A percentile compares a stretch with the other conserved stretches of the same genome.
Conservation (phyloP, 305 asterid genomes). For the Solanum chacoense region DNA sequence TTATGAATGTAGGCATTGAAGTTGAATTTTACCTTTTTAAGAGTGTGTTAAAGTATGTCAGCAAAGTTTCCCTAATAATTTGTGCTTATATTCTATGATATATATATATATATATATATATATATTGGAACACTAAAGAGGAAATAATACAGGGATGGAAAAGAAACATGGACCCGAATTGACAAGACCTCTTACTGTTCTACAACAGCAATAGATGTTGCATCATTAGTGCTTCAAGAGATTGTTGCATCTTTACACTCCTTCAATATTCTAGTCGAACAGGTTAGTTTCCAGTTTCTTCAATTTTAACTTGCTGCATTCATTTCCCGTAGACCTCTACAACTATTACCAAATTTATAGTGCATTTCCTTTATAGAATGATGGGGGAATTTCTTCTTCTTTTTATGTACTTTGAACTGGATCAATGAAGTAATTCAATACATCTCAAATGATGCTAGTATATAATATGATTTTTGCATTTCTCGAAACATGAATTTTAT, state of each 20-base stretch:
- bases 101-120: background rate
- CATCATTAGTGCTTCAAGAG: slow-evolving; percentile 24
- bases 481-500: no score
- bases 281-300: slow-evolving; percentile 6
- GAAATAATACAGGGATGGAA: slow-evolving; percentile 36
- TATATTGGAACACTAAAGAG: background rate
- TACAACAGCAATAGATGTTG: slow-evolving; percentile 55
- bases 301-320: no score
- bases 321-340: no score
- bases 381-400: no score
- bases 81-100: background rate
- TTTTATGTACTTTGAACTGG: no score
- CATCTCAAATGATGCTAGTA: no score
- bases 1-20: slow-evolving; percentile 81
- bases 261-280: slow-evolving; percentile 45
- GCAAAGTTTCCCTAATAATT: background rate
- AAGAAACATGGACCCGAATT: slow-evolving; percentile 76
- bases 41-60: slow-evolving; percentile 41
- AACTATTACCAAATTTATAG: no score
- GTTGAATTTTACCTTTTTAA: slow-evolving; percentile 61
- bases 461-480: no score
- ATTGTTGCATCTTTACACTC: slow-evolving; percentile 48
- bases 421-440: no score
- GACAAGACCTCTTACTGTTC: slow-evolving; percentile 71
- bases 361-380: no score